Percentiles rank a stretch among this genome's conserved stretches.
Evolutionary conservation across 768 basidiomycete genomes (phyloP).

Genomic region (Rhizopogon rudus): DNA sequence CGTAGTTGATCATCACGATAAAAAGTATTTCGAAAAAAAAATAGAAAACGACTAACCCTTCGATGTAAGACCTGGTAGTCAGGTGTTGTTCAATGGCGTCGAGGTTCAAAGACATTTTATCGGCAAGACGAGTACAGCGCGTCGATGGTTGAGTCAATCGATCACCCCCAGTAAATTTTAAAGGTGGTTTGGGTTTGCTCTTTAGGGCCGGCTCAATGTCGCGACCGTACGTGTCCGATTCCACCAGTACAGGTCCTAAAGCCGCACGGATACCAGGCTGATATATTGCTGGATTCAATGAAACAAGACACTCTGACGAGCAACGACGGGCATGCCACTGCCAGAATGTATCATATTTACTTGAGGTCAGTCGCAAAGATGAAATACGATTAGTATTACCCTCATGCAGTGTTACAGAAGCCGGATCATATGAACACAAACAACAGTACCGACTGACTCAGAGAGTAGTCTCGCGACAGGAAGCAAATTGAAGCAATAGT

Average conservation of each 20-base stretch:
- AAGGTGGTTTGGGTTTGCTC: constrained; percentile 8
- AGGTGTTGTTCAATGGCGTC: constrained; percentile 83
- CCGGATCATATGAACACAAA: background rate
- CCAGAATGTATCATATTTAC: too few relatives aligned
- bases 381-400: too few relatives aligned
- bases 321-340: background rate
- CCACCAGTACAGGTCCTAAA: too few relatives aligned
- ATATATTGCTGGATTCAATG: too few relatives aligned
- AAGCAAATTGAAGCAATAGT: too few relatives aligned
- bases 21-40: constrained; percentile 2
- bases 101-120: constrained; percentile 62
- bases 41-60: constrained; percentile 64
- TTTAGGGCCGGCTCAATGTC: constrained; percentile 28
- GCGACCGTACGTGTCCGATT: too few relatives aligned
- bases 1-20: constrained; percentile 57
- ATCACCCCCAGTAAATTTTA: constrained; percentile 5
- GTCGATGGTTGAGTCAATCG: background rate
- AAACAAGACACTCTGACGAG: too few relatives aligned
- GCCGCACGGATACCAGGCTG: too few relatives aligned
- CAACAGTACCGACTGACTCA: too few relatives aligned
- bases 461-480: too few relatives aligned
- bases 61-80: constrained; percentile 79
- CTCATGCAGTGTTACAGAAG: constrained; percentile 7
- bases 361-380: too few relatives aligned
- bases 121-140: constrained; percentile 7